Evolutionary conservation across 768 basidiomycete genomes (phyloP).

Genomic region (Termitomyces heimii): DNA sequence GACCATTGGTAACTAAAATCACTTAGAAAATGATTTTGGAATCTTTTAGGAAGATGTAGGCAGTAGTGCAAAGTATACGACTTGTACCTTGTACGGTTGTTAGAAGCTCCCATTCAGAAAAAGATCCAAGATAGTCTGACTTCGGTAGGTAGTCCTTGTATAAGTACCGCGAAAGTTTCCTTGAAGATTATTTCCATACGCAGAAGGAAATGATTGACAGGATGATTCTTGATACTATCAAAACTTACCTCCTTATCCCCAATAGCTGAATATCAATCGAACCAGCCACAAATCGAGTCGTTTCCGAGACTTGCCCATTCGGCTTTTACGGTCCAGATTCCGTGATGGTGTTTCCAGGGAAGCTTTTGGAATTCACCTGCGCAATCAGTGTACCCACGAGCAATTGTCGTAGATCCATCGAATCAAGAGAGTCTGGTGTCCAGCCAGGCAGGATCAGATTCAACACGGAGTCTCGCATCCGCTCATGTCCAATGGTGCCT

Average conservation of each 20-base stretch:
- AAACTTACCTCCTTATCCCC: conserved; percentile 1
- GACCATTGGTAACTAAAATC: background rate
- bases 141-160: too few species aligned
- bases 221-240: conserved; percentile 10
- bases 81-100: background rate
- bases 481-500: background rate
- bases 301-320: background rate
- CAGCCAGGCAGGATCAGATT: too few species aligned
- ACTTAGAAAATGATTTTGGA: background rate
- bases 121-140: background rate
- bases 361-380: background rate
- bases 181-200: background rate
- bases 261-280: background rate
- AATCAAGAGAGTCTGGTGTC: background rate
- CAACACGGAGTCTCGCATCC: background rate
- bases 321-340: background rate
- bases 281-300: background rate
- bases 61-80: background rate
- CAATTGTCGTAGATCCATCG: background rate
- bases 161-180: conserved; percentile 4
- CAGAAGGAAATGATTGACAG: conserved; percentile 12
- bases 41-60: background rate
- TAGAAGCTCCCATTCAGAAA: background rate
- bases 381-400: background rate
- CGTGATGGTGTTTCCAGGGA: background rate